A percentile compares a stretch with the other conserved stretches of the same genome.
Evolutionary conservation across 164 flowering plant species (phyloP).

Genomic region (Aristolochia contorta): DNA sequence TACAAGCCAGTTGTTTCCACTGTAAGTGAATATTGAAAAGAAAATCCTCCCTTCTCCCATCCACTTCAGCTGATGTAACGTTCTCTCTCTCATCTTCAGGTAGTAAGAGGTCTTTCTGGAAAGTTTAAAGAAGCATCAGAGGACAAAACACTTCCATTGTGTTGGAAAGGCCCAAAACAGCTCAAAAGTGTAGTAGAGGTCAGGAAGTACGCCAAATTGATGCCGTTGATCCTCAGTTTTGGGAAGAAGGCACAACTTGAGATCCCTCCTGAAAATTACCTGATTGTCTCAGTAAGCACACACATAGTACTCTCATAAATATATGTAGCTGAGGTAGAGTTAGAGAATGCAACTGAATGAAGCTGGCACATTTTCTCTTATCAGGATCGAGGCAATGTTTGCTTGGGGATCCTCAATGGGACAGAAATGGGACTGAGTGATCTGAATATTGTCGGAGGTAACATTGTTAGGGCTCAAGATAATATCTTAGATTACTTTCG

Average conservation of each 20-base stretch:
- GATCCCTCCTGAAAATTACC: conserved; percentile 66
- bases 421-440: conserved; percentile 41
- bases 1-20: conserved; percentile 42
- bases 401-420: conserved; percentile 83
- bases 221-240: conserved; percentile 44
- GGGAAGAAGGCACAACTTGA: conserved; percentile 42
- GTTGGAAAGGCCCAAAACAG: conserved; percentile 75
- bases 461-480: too few species aligned
- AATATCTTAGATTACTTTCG: background rate
- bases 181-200: conserved; percentile 55
- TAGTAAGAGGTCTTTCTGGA: conserved; percentile 39
- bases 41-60: background rate
- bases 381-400: conserved; percentile 65
- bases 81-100: conserved; percentile 24
- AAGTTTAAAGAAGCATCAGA: conserved; percentile 36
- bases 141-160: conserved; percentile 59
- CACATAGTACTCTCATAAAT: background rate
- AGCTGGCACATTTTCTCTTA: conserved; percentile 4
- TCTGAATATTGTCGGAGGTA: conserved; percentile 75
- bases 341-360: background rate
- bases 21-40: conserved; percentile 31
- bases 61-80: background rate
- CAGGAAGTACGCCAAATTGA: conserved; percentile 35
- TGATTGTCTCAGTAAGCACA: conserved; percentile 59
- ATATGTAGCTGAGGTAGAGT: background rate